These are phyloP conservation scores for Mycena citricolor DNA, from an alignment of 1,284 basidiomycete genomes.

Conservation along the genomic window DNA sequence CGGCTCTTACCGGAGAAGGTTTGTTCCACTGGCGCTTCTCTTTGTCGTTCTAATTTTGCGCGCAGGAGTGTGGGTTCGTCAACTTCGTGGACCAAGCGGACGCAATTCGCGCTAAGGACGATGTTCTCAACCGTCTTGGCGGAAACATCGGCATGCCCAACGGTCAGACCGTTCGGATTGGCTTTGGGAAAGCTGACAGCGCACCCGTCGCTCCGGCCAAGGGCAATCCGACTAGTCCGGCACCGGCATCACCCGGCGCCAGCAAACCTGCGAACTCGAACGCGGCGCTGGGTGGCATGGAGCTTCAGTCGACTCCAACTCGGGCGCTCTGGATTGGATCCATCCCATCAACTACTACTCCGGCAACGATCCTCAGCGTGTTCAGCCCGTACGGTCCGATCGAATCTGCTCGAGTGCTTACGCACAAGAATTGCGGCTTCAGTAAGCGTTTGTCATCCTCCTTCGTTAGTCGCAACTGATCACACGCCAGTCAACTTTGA, in stretches of 20 bases:
- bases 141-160: constrained; percentile 93
- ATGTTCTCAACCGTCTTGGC: constrained; percentile 91
- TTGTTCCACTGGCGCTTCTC: constrained; percentile 7
- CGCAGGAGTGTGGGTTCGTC: constrained; percentile 95
- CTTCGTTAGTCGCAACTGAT: constrained; percentile 11
- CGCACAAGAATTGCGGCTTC: constrained; percentile 96
- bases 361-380: constrained; percentile 86
- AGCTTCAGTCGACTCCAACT: constrained; percentile 83
- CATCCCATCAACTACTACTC: constrained; percentile 90
- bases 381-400: constrained; percentile 98
- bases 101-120: constrained; percentile 94
- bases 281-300: constrained; percentile 61
- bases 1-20: constrained; percentile 96
- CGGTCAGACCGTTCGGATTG: constrained; percentile 92
- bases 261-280: constrained; percentile 49
- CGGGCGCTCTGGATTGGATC: constrained; percentile 95
- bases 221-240: constrained; percentile 60
- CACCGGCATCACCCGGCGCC: constrained; percentile 63
- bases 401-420: constrained; percentile 92
- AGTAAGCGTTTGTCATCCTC: constrained; percentile 55
- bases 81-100: constrained; percentile 96
- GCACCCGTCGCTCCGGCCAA: constrained; percentile 86
- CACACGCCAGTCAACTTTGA: constrained; percentile 95
- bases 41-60: constrained; percentile 14
- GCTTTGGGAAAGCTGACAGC: constrained; percentile 96